Percentiles rank a stretch among this genome's conserved stretches.
phyloP scores from a whole-genome alignment of 768 basidiomycete genomes.

The Lentinus tigrinus region DNA sequence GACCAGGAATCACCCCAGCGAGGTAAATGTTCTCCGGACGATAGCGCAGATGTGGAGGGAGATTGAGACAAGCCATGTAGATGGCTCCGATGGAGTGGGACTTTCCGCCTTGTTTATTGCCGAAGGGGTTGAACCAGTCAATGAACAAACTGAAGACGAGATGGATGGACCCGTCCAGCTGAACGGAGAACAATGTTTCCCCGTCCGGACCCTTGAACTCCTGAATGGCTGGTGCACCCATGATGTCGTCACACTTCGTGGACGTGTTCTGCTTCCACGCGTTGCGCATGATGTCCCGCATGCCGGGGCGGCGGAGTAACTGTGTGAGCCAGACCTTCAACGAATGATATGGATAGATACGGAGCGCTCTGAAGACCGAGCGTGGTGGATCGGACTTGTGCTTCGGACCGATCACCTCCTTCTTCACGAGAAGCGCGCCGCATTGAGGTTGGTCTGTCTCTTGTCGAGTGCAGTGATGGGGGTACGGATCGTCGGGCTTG shows the following conservation, averaged over 20 bases:
- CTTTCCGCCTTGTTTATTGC: not conserved
- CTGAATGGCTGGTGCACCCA: too few relatives aligned
- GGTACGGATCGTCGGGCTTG: not conserved
- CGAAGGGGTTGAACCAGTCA: conserved; percentile 1
- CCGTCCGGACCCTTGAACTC: too few relatives aligned
- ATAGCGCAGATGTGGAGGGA: conserved; percentile 32
- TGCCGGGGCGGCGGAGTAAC: too few relatives aligned
- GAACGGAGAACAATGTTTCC: not conserved
- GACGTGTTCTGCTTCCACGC: too few relatives aligned
- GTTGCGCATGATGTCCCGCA: too few relatives aligned
- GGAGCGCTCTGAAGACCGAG: conserved; percentile 24
- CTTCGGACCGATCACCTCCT: not conserved
- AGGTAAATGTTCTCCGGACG: conserved; percentile 34
- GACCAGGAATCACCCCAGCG: conserved; percentile 25
- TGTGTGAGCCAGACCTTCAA: too few relatives aligned
- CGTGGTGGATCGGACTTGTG: conserved; percentile 8
- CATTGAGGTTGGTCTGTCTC: not conserved
- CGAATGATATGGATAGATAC: not conserved
- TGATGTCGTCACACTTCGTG: too few relatives aligned
- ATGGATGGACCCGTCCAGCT: not conserved
- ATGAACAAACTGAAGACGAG: not conserved
- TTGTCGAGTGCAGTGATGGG: not conserved
- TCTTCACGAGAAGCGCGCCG: not conserved
- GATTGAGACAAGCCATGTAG: conserved; percentile 3
- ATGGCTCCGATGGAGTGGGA: conserved; percentile 1